Conservation (phyloP, 2,329 filamentous ascomycete genomes). For the Alternaria gansuensis region DNA sequence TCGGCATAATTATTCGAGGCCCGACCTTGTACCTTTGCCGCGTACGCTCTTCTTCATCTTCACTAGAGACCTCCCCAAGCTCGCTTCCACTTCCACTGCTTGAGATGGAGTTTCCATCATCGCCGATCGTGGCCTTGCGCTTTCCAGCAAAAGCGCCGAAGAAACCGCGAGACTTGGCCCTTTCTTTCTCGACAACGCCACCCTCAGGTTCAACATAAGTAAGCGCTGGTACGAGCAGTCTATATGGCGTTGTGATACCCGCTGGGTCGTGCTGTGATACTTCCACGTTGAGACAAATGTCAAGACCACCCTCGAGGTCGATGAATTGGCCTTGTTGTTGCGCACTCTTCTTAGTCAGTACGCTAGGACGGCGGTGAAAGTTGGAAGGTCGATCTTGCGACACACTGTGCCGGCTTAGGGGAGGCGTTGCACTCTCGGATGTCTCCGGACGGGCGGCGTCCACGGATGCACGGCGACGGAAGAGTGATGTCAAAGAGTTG, state of each 20-base stretch:
- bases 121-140: constrained; percentile 40
- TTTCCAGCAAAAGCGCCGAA: constrained; percentile 41
- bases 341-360: constrained; percentile 53
- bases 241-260: constrained; percentile 87
- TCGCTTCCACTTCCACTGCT: constrained; percentile 42
- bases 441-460: constrained; percentile 41
- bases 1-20: constrained; percentile 46
- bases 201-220: constrained; percentile 52
- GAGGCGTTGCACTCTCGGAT: constrained; percentile 36
- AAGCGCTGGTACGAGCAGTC: constrained; percentile 83
- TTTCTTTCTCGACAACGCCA: constrained; percentile 31
- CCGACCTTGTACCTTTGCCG: constrained; percentile 48
- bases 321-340: constrained; percentile 58
- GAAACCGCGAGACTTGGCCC: constrained; percentile 40
- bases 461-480: constrained; percentile 47
- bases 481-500: constrained; percentile 47
- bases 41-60: constrained; percentile 45
- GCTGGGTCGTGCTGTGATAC: constrained; percentile 84
- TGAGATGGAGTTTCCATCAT: constrained; percentile 45
- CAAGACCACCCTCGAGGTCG: constrained; percentile 82
- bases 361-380: constrained; percentile 58
- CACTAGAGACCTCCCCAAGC: constrained; percentile 36
- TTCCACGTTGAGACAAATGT: constrained; percentile 89
- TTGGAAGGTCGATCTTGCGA: constrained; percentile 47
- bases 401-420: constrained; percentile 24